A percentile compares a stretch with the other conserved stretches of the same genome.
Conservation (phyloP, 345 rosid species). For the Hypericum perforatum region DNA sequence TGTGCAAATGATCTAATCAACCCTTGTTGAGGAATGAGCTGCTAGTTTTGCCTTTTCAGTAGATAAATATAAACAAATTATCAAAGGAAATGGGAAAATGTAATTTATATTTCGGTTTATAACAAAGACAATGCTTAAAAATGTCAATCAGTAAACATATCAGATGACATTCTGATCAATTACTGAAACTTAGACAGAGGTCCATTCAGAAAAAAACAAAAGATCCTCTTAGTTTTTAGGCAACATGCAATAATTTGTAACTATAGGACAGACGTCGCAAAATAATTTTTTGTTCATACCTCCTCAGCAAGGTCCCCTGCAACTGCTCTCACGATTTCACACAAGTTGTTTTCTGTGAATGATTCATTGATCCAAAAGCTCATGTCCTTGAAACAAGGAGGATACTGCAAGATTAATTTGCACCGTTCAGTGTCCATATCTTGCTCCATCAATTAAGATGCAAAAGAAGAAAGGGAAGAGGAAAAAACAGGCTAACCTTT, state of each 20-base stretch:
- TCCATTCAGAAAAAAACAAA: no score
- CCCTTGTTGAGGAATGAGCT: no score
- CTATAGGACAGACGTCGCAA: not conserved
- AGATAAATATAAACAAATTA: no score
- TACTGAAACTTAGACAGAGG: no score
- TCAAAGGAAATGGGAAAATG: no score
- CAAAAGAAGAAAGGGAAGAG: not conserved
- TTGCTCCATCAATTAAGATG: not conserved
- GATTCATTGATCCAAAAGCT: slow-evolving; percentile 91
- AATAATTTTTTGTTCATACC: slow-evolving; percentile 31
- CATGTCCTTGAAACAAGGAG: slow-evolving; percentile 94
- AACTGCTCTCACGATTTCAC: slow-evolving; percentile 82
- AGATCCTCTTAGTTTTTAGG: no score
- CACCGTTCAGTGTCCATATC: slow-evolving; percentile 3
- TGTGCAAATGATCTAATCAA: not conserved
- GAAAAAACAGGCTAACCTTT: slow-evolving; percentile 41
- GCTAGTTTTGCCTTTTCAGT: no score
- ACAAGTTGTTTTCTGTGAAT: slow-evolving; percentile 90
- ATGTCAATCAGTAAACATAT: no score
- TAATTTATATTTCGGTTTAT: not conserved
- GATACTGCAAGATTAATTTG: slow-evolving; percentile 47
- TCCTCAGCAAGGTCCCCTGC: slow-evolving; percentile 98
- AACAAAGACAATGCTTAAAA: not conserved
- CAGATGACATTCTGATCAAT: no score
- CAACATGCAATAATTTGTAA: not conserved